A percentile compares a stretch with the other conserved stretches of the same genome.
These are phyloP conservation scores for Globisporangium canariense DNA, from an alignment of 352 stramenopile genomes.

Conservation along the genomic window DNA sequence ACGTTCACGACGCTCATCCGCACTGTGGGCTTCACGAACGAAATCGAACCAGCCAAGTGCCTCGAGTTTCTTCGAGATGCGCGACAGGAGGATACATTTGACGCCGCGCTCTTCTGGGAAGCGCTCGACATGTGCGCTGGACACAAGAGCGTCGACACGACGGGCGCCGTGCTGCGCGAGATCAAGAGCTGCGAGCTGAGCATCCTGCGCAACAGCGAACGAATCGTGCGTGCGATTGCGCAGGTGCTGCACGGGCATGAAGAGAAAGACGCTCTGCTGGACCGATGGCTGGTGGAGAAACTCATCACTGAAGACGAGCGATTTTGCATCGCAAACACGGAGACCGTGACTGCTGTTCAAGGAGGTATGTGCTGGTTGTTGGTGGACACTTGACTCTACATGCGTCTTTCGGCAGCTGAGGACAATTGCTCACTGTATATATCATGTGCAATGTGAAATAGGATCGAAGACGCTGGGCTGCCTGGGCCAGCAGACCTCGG, in stretches of 20 bases:
- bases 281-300: conserved; percentile 32
- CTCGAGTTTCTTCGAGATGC: conserved; percentile 47
- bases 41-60: conserved; percentile 31
- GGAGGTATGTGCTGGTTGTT: background rate
- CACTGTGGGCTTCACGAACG: conserved; percentile 37
- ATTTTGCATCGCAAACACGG: conserved; percentile 15
- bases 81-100: conserved; percentile 45
- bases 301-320: conserved; percentile 38
- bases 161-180: conserved; percentile 32
- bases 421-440: background rate
- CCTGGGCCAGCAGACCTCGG: conserved; percentile 58
- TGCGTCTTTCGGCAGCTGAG: background rate
- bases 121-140: conserved; percentile 50
- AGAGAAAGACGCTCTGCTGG: conserved; percentile 30
- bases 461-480: conserved; percentile 45
- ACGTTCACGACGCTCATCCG: conserved; percentile 73
- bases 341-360: background rate
- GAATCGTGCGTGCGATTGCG: conserved; percentile 39
- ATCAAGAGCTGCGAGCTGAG: conserved; percentile 29
- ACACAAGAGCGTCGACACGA: conserved; percentile 33
- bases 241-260: conserved; percentile 33
- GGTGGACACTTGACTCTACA: too few species aligned
- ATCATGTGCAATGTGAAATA: background rate
- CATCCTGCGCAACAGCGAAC: conserved; percentile 35
- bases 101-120: conserved; percentile 60